Percentiles rank a stretch among this genome's conserved stretches.
Conservation (phyloP, 2,329 filamentous ascomycete genomes). For the Ascochyta rabiei region DNA sequence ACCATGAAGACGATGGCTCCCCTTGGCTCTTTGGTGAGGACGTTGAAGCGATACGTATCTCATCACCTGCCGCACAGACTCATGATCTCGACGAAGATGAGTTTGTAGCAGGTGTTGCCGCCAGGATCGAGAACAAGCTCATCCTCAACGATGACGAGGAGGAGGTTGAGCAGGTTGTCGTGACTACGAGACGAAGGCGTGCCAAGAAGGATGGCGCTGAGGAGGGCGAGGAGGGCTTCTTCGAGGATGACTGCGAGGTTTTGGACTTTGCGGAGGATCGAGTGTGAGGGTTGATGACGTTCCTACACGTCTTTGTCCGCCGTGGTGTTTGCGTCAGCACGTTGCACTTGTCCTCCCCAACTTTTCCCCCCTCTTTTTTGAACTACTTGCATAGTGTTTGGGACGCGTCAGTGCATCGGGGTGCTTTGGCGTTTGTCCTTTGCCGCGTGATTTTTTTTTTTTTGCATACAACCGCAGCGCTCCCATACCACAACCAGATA, state of each 20-base stretch:
- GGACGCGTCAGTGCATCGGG: no score
- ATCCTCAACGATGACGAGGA: conserved; percentile 60
- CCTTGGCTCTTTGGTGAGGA: conserved; percentile 62
- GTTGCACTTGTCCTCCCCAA: no score
- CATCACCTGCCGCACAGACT: conserved; percentile 41
- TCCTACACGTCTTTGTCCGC: no score
- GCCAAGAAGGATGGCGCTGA: conserved; percentile 55
- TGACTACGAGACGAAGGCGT: conserved; percentile 75
- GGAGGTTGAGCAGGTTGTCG: conserved; percentile 77
- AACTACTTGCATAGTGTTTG: no score
- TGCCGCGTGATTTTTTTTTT: no score
- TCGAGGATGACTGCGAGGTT: conserved; percentile 91
- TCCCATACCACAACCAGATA: no score
- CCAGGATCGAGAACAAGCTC: conserved; percentile 47
- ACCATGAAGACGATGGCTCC: conserved; percentile 41
- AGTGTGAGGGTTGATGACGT: conserved; percentile 43
- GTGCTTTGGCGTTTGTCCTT: no score
- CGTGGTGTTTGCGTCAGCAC: neutral
- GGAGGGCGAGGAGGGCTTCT: conserved; percentile 75
- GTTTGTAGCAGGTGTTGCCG: conserved; percentile 60
- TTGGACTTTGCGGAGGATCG: conserved; percentile 77
- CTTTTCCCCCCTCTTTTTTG: no score
- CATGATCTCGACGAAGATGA: conserved; percentile 48
- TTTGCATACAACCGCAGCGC: no score
- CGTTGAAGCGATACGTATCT: conserved; percentile 56